phyloP scores from a whole-genome alignment of 208 protist genomes.

The Acanthamoeba culbertsoni region DNA sequence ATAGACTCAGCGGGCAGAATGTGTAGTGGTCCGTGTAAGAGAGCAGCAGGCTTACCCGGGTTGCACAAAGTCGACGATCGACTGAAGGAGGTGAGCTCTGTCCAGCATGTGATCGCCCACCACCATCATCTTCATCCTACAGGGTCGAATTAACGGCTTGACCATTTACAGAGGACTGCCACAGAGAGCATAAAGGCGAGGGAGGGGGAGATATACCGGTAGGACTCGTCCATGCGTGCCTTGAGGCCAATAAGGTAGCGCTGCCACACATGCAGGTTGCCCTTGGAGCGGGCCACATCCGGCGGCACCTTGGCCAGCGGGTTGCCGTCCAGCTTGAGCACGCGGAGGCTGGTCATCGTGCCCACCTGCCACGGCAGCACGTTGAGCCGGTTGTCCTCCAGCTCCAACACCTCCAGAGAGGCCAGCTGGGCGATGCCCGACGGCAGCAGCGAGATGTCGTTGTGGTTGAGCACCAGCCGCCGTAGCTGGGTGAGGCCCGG shows the following conservation, averaged over 20 bases:
- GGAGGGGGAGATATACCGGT: not conserved
- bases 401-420: conserved; percentile 38
- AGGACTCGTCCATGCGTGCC: conserved; percentile 53
- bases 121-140: conserved; percentile 22
- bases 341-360: not conserved
- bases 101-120: not conserved
- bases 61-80: not conserved
- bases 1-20: not conserved
- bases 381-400: conserved; percentile 43
- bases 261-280: not conserved
- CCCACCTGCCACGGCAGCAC: conserved; percentile 47
- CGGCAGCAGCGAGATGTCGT: conserved; percentile 33
- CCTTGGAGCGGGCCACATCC: not conserved
- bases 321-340: conserved; percentile 49
- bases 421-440: not conserved
- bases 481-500: not conserved
- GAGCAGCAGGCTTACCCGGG: not conserved
- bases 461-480: conserved; percentile 32
- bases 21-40: not conserved
- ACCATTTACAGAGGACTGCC: not conserved
- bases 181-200: not conserved
- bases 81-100: not conserved
- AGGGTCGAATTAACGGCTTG: not conserved
- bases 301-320: conserved; percentile 3
- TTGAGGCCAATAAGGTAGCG: not conserved